Percentiles rank a stretch among this genome's conserved stretches.
Conservation (phyloP, 2,329 filamentous ascomycete genomes). For the Talaromyces atroroseus region DNA sequence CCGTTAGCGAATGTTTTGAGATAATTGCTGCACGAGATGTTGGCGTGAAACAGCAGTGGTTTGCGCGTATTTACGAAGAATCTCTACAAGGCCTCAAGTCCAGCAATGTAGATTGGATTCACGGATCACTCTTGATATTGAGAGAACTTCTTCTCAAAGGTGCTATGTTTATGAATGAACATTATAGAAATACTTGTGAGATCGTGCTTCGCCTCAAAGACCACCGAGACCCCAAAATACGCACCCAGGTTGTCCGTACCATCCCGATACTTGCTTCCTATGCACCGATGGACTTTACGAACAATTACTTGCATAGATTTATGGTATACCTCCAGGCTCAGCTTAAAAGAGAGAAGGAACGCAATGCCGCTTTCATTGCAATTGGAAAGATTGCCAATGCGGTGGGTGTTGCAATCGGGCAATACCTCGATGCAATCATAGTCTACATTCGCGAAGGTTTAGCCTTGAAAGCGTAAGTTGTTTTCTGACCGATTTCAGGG, state of each 20-base stretch:
- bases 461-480: conserved; percentile 63
- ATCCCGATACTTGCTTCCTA: conserved; percentile 93
- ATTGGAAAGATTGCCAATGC: conserved; percentile 96
- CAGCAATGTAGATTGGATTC: conserved; percentile 78
- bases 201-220: conserved; percentile 90
- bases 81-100: conserved; percentile 72
- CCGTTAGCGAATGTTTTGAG: conserved; percentile 89
- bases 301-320: conserved; percentile 84
- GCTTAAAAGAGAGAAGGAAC: conserved; percentile 89
- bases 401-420: conserved; percentile 88
- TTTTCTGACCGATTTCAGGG: neutral
- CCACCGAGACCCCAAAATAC: conserved; percentile 79
- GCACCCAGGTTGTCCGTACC: conserved; percentile 81
- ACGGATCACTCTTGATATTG: conserved; percentile 88
- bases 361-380: conserved; percentile 88
- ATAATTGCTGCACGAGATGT: conserved; percentile 92
- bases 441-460: conserved; percentile 90
- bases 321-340: conserved; percentile 95
- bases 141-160: conserved; percentile 91
- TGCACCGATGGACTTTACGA: conserved; percentile 81
- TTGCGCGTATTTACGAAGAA: conserved; percentile 85
- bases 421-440: conserved; percentile 89
- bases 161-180: conserved; percentile 98
- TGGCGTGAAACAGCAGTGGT: conserved; percentile 79
- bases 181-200: conserved; percentile 88